phyloP scores from a whole-genome alignment of 2,329 filamentous ascomycete species.

The Talaromyces rugulosus region DNA sequence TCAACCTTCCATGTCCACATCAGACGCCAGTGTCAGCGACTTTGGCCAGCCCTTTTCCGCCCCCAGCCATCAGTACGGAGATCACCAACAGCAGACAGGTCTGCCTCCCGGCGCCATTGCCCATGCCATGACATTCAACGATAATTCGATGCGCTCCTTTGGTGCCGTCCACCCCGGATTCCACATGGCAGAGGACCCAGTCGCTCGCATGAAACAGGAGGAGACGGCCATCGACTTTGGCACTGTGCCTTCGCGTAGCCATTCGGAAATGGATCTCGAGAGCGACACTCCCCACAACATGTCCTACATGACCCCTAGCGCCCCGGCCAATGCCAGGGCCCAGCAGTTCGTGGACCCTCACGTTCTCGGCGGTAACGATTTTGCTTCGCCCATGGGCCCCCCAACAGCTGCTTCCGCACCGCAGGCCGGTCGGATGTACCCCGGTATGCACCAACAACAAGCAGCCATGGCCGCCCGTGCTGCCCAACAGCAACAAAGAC shows the following conservation, averaged over 20 bases:
- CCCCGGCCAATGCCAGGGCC: conserved; percentile 24
- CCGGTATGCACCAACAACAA: conserved; percentile 87
- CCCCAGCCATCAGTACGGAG: conserved; percentile 91
- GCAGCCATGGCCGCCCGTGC: conserved; percentile 74
- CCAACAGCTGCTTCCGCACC: conserved; percentile 51
- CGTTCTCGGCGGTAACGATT: conserved; percentile 50
- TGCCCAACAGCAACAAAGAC: conserved; percentile 56
- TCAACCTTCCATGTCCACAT: conserved; percentile 33
- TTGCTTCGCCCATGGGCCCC: conserved; percentile 34
- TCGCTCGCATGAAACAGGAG: conserved; percentile 49
- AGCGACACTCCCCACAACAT: conserved; percentile 60
- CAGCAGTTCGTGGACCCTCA: conserved; percentile 68
- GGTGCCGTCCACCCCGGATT: conserved; percentile 32
- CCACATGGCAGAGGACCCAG: conserved; percentile 56
- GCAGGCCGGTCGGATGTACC: conserved; percentile 73
- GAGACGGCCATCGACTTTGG: conserved; percentile 62
- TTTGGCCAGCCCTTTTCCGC: conserved; percentile 58
- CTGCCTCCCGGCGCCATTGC: conserved; percentile 80
- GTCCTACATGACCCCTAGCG: conserved; percentile 57
- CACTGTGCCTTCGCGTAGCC: conserved; percentile 53
- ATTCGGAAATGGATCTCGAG: conserved; percentile 63
- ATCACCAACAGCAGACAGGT: conserved; percentile 93
- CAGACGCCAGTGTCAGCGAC: conserved; percentile 32
- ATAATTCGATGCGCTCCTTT: conserved; percentile 45
- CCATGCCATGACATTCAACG: conserved; percentile 73